These are phyloP conservation scores for Desmodesmus armatus DNA, from an alignment of 139 green algal genomes.

Conservation along the genomic window DNA sequence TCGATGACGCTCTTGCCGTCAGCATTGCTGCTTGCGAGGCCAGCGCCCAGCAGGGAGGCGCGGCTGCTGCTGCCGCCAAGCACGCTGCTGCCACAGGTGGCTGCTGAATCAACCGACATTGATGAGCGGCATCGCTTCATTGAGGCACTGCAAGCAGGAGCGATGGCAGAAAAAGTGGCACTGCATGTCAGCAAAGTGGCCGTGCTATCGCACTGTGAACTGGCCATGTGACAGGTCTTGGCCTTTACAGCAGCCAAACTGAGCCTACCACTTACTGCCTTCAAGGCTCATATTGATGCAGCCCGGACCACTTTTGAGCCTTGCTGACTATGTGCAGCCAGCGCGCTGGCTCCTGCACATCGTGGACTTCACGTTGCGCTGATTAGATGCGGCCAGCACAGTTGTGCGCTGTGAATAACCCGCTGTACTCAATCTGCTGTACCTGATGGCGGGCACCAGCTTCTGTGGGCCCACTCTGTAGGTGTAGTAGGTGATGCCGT, in stretches of 20 bases:
- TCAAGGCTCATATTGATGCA: neutral
- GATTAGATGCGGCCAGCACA: too few species aligned
- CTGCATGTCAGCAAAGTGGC: too few species aligned
- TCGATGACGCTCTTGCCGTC: neutral
- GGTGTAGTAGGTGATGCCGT: conserved; percentile 26
- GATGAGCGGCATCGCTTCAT: neutral
- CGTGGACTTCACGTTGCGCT: too few species aligned
- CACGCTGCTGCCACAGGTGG: neutral
- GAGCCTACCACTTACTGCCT: too few species aligned
- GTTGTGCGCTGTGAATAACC: too few species aligned
- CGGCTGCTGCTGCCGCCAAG: neutral
- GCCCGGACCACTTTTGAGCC: too few species aligned
- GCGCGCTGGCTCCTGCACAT: too few species aligned
- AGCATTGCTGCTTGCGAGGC: neutral
- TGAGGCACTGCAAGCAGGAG: neutral
- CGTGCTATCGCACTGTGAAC: neutral
- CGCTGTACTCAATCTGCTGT: too few species aligned
- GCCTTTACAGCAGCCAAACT: too few species aligned
- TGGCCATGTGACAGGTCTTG: too few species aligned
- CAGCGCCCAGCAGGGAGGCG: neutral
- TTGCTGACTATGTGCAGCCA: too few species aligned
- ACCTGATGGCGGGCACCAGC: neutral
- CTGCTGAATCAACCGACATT: neutral
- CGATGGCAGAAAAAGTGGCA: too few species aligned
- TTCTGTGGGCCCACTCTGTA: neutral